phyloP scores from a whole-genome alignment of 176 grass and related monocot species.

The Eragrostis nindensis region DNA sequence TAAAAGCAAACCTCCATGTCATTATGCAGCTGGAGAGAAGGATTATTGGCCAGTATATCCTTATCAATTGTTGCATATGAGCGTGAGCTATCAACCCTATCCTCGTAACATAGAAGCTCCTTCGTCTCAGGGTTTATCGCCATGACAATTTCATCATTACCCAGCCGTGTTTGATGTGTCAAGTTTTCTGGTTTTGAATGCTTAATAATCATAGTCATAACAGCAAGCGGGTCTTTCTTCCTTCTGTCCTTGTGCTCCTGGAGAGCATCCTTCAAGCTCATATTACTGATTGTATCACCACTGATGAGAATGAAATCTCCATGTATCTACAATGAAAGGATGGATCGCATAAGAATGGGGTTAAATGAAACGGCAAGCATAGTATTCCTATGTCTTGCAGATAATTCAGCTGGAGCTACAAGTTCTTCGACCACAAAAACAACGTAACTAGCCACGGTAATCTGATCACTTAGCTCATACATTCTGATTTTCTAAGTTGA shows the following conservation, averaged over 20 bases:
- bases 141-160: slow-evolving; percentile 86
- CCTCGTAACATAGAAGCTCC: slow-evolving; percentile 85
- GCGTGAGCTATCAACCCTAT: slow-evolving; percentile 62
- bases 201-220: slow-evolving; percentile 98
- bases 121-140: slow-evolving; percentile 84
- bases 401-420: slow-evolving; percentile 21
- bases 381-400: not conserved
- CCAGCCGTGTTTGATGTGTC: slow-evolving; percentile 75
- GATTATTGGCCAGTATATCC: slow-evolving; percentile 69
- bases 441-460: not conserved
- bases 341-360: slow-evolving; percentile 15
- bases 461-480: not conserved
- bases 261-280: slow-evolving; percentile 75
- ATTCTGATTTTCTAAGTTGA: not conserved
- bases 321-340: slow-evolving; percentile 70
- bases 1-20: slow-evolving; percentile 78
- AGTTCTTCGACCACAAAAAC: not conserved
- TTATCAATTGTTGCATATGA: slow-evolving; percentile 74
- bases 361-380: not conserved
- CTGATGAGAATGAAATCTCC: slow-evolving; percentile 97
- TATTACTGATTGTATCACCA: slow-evolving; percentile 94
- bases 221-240: slow-evolving; percentile 86
- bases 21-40: slow-evolving; percentile 74
- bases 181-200: slow-evolving; percentile 73
- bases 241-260: slow-evolving; percentile 88